These are phyloP conservation scores for Botrytis byssoidea DNA, from an alignment of 2,329 filamentous ascomycete species.

Conservation along the genomic window DNA sequence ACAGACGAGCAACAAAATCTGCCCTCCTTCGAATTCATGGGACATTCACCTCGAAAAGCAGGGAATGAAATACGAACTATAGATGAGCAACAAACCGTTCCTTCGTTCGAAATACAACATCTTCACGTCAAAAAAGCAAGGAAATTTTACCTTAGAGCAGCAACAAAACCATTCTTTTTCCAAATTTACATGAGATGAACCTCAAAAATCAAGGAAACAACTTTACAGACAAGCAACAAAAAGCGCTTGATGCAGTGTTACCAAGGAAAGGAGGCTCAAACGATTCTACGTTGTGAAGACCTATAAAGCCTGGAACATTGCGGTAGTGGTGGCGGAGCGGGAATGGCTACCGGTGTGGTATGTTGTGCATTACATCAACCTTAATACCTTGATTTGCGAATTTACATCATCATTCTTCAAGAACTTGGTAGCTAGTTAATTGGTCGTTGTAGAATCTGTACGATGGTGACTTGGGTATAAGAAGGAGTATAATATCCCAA, in stretches of 20 bases:
- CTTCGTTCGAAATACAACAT: background rate
- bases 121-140: background rate
- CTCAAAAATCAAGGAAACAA: background rate
- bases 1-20: background rate
- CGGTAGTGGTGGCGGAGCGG: conserved; percentile 3
- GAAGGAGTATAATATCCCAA: background rate
- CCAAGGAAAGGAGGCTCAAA: conserved; percentile 7
- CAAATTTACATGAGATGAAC: background rate
- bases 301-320: background rate
- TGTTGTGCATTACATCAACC: background rate
- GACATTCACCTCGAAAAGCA: background rate
- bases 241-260: background rate
- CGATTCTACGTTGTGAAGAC: background rate
- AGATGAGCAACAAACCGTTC: background rate
- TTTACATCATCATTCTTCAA: background rate
- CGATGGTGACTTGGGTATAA: background rate
- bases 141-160: background rate
- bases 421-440: background rate
- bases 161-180: background rate
- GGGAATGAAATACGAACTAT: background rate
- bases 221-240: background rate
- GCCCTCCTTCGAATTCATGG: no score
- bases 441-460: background rate
- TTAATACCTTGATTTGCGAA: background rate
- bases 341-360: background rate